Percentiles rank a stretch among this genome's conserved stretches.
Conservation (phyloP, 192 early-diverging fungal genomes). For the Podila epigama region DNA sequence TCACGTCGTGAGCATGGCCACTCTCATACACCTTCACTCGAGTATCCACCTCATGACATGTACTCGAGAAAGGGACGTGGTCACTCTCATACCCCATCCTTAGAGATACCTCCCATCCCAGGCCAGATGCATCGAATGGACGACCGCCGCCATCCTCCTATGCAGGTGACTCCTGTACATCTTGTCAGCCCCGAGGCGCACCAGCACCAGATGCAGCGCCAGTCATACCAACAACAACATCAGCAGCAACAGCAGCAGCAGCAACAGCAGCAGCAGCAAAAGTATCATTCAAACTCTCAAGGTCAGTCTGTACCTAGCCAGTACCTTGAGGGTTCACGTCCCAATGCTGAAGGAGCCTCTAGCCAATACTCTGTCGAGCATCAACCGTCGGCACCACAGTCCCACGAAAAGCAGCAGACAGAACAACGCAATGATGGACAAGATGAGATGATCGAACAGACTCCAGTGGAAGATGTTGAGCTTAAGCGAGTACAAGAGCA, state of each 20-base stretch:
- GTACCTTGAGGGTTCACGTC: no score
- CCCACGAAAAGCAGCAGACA: no score
- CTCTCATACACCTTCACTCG: slow-evolving; percentile 18
- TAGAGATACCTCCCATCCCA: slow-evolving; percentile 43
- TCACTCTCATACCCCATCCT: slow-evolving; percentile 39
- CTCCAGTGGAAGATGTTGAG: not conserved
- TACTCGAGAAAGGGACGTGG: slow-evolving; percentile 22
- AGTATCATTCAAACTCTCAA: no score
- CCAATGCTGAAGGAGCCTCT: no score
- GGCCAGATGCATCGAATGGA: slow-evolving; percentile 39
- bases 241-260: not conserved
- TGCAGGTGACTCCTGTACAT: no score
- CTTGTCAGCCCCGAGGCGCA: no score
- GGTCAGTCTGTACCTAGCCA: no score
- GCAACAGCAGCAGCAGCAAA: not conserved
- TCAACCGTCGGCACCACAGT: no score
- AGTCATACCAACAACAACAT: not conserved
- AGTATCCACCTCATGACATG: slow-evolving; percentile 20
- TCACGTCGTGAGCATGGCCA: slow-evolving; percentile 2
- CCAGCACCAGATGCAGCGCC: not conserved
- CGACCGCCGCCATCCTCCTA: slow-evolving; percentile 9
- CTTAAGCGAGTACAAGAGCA: not conserved
- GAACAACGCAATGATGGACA: no score
- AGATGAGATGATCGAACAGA: no score
- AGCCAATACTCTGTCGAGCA: no score